phyloP scores from a whole-genome alignment of 495 filamentous ascomycete species.

The Hypoxylon intermedium region DNA sequence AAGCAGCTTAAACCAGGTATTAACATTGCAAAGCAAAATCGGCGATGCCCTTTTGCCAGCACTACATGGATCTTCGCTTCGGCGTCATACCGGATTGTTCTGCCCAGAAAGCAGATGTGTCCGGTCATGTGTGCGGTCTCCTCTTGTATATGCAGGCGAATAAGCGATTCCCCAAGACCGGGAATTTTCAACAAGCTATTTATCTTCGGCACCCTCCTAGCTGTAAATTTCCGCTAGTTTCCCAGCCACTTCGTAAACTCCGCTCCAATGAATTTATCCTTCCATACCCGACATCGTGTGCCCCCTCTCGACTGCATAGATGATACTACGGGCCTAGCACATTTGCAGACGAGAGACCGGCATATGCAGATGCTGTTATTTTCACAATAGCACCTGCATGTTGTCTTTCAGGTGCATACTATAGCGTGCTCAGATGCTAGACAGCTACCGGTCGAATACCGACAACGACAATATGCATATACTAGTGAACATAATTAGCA shows the following conservation, averaged over 20 bases:
- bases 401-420: slow-evolving; percentile 13
- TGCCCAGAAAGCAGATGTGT: slow-evolving; percentile 20
- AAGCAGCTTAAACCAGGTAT: neutral
- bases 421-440: slow-evolving; percentile 14
- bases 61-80: slow-evolving; percentile 19
- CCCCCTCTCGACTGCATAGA: slow-evolving; percentile 1
- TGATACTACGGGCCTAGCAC: slow-evolving; percentile 14
- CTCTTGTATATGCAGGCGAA: slow-evolving; percentile 11
- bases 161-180: slow-evolving; percentile 29
- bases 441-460: slow-evolving; percentile 21
- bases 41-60: neutral
- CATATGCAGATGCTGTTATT: neutral
- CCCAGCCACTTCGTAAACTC: slow-evolving; percentile 10
- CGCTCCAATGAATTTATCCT: slow-evolving; percentile 7
- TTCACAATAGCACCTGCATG: neutral
- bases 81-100: slow-evolving; percentile 30
- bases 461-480: slow-evolving; percentile 9
- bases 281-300: neutral
- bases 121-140: slow-evolving; percentile 31
- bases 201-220: slow-evolving; percentile 2
- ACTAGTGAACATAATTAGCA: slow-evolving; percentile 6
- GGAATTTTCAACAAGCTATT: slow-evolving; percentile 25
- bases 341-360: neutral
- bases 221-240: slow-evolving; percentile 14
- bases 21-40: slow-evolving; percentile 10